Evolutionary conservation across 2,329 filamentous ascomycete species (phyloP).

Genomic region (Fusarium sambucinum): DNA sequence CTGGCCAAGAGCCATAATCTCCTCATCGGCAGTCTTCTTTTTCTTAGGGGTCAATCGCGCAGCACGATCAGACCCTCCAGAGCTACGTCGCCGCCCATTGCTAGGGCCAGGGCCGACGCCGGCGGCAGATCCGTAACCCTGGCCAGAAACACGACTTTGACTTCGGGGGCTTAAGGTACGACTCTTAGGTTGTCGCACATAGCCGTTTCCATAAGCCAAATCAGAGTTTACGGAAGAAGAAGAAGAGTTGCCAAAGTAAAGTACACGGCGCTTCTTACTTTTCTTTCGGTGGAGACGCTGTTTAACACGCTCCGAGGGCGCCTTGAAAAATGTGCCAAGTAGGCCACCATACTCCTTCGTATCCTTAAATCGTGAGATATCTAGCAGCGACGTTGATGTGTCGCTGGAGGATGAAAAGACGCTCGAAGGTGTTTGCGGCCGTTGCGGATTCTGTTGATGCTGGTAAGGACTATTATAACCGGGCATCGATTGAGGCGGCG

Average conservation of each 20-base stretch:
- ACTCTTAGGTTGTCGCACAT: slow-evolving; percentile 58
- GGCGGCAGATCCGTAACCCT: slow-evolving; percentile 24
- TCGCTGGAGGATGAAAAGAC: slow-evolving; percentile 61
- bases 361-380: slow-evolving; percentile 70
- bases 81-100: slow-evolving; percentile 37
- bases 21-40: slow-evolving; percentile 64
- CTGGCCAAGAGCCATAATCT: slow-evolving; percentile 68
- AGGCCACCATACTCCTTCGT: slow-evolving; percentile 65
- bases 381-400: slow-evolving; percentile 70
- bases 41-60: slow-evolving; percentile 41
- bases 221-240: slow-evolving; percentile 77
- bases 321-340: slow-evolving; percentile 72
- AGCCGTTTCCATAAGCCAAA: slow-evolving; percentile 74
- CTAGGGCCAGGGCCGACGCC: slow-evolving; percentile 23
- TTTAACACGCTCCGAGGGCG: slow-evolving; percentile 63
- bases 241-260: slow-evolving; percentile 72
- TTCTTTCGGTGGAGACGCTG: slow-evolving; percentile 55
- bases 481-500: slow-evolving; percentile 37
- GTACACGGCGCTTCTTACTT: slow-evolving; percentile 65
- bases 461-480: slow-evolving; percentile 35
- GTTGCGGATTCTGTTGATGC: slow-evolving; percentile 37
- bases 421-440: slow-evolving; percentile 52
- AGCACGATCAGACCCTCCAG: slow-evolving; percentile 33
- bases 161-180: slow-evolving; percentile 47
- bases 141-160: slow-evolving; percentile 39